Percentiles rank a stretch among this genome's conserved stretches.
Conservation (phyloP, 495 filamentous ascomycete genomes). For the Extremus antarcticus region DNA sequence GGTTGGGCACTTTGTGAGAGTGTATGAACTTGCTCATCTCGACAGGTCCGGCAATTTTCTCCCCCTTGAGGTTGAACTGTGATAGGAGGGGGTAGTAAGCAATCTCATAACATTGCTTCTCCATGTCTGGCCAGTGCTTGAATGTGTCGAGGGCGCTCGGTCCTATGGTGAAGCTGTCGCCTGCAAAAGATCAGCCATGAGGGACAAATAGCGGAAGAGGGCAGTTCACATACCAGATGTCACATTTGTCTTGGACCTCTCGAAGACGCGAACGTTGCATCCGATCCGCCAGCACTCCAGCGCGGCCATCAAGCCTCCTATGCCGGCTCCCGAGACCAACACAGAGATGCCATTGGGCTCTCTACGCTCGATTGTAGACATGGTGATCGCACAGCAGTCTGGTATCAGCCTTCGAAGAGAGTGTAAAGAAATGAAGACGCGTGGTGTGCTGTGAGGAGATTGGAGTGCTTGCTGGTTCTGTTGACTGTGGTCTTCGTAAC, state of each 20-base stretch:
- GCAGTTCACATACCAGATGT: not conserved
- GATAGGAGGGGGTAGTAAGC: conserved; percentile 38
- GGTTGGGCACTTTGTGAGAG: conserved; percentile 32
- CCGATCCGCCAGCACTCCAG: conserved; percentile 2
- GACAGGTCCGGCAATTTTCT: conserved; percentile 29
- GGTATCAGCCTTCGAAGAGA: too few species aligned
- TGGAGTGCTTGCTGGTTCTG: too few species aligned
- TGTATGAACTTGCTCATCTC: conserved; percentile 21
- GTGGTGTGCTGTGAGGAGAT: too few species aligned
- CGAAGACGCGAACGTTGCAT: conserved; percentile 1
- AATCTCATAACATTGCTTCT: conserved; percentile 35
- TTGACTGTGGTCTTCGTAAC: too few species aligned
- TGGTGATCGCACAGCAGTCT: too few species aligned
- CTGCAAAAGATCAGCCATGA: too few species aligned
- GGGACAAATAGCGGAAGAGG: too few species aligned
- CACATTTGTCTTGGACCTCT: conserved; percentile 2
- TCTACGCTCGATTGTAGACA: not conserved
- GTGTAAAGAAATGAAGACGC: too few species aligned
- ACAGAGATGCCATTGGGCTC: not conserved
- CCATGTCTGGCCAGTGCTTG: conserved; percentile 45
- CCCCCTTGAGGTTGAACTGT: conserved; percentile 43
- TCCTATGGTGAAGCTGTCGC: conserved; percentile 45
- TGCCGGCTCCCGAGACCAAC: not conserved
- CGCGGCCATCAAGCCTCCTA: conserved; percentile 6
- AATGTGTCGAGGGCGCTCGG: conserved; percentile 38